A percentile compares a stretch with the other conserved stretches of the same genome.
These are phyloP conservation scores for Pezicula neosporulosa DNA, from an alignment of 2,329 filamentous ascomycete species.

Conservation along the genomic window DNA sequence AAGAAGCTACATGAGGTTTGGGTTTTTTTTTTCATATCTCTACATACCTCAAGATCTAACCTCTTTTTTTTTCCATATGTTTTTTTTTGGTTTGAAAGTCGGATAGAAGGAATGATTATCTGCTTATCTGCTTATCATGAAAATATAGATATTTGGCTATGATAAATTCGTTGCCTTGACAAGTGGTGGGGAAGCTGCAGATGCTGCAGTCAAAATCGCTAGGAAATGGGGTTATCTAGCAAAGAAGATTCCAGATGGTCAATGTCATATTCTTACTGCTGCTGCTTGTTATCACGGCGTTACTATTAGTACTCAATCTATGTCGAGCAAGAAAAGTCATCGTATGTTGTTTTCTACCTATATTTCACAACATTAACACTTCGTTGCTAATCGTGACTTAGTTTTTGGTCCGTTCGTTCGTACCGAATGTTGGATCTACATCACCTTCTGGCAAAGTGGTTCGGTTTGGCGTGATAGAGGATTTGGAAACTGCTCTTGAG, in stretches of 20 bases:
- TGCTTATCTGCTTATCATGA: neutral
- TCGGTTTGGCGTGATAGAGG: neutral
- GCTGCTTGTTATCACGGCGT: constrained; percentile 6
- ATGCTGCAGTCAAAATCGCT: constrained; percentile 8
- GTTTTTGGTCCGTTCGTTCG: constrained; percentile 5
- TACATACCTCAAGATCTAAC: too few relatives aligned
- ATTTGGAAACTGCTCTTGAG: constrained; percentile 3
- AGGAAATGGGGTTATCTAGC: constrained; percentile 6
- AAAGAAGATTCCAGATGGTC: constrained; percentile 3
- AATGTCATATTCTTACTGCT: constrained; percentile 6
- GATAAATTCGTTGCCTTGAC: constrained; percentile 8
- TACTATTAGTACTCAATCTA: neutral
- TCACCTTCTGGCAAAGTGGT: constrained; percentile 4
- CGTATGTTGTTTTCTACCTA: neutral
- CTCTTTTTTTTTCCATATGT: too few relatives aligned
- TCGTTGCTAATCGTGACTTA: neutral
- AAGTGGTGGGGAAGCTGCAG: constrained; percentile 6
- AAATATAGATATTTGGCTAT: constrained; percentile 6
- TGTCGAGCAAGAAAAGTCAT: neutral
- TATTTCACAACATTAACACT: neutral
- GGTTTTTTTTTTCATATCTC: neutral
- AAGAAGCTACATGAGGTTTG: constrained; percentile 1
- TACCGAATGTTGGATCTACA: constrained; percentile 4
- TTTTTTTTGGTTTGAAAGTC: too few relatives aligned
- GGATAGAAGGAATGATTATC: too few relatives aligned